These are phyloP conservation scores for Hericium rajendrae DNA, from an alignment of 768 basidiomycete species.

Conservation along the genomic window DNA sequence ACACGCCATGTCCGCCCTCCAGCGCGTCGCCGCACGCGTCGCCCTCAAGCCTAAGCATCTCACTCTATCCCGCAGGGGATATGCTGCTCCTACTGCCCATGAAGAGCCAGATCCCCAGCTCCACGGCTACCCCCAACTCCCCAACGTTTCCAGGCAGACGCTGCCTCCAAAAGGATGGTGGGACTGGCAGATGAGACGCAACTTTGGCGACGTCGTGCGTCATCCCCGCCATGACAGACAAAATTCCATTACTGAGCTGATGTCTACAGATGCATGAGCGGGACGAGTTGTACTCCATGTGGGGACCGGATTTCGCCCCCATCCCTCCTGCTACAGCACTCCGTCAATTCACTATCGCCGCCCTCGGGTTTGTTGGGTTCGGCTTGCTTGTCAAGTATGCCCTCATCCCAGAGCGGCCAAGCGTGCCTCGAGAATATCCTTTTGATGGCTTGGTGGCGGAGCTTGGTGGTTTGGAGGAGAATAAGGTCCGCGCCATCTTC, in stretches of 20 bases:
- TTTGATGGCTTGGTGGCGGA: constrained; percentile 66
- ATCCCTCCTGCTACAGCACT: constrained; percentile 51
- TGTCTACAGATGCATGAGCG: constrained; percentile 61
- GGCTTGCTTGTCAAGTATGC: constrained; percentile 49
- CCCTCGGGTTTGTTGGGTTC: constrained; percentile 51
- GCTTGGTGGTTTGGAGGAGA: constrained; percentile 69
- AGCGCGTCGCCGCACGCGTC: constrained; percentile 29
- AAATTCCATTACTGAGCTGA: constrained; percentile 1
- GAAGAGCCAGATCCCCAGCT: constrained; percentile 55
- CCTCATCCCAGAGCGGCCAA: constrained; percentile 52
- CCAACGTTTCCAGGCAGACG: constrained; percentile 54
- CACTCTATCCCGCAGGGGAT: constrained; percentile 4
- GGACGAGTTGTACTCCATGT: constrained; percentile 78
- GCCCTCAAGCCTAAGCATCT: constrained; percentile 14
- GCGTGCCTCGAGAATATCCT: constrained; percentile 67
- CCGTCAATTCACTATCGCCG: constrained; percentile 54
- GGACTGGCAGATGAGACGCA: constrained; percentile 66
- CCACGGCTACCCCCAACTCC: constrained; percentile 64
- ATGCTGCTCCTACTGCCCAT: constrained; percentile 20
- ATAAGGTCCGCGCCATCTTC: constrained; percentile 45
- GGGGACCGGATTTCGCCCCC: constrained; percentile 72
- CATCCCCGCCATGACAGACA: constrained; percentile 3
- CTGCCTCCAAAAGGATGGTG: constrained; percentile 55
- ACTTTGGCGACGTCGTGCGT: constrained; percentile 71
- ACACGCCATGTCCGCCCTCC: constrained; percentile 29